Percentiles rank a stretch among this genome's conserved stretches.
Conservation (phyloP, 495 filamentous ascomycete species). For the Penicillium nucicola region DNA sequence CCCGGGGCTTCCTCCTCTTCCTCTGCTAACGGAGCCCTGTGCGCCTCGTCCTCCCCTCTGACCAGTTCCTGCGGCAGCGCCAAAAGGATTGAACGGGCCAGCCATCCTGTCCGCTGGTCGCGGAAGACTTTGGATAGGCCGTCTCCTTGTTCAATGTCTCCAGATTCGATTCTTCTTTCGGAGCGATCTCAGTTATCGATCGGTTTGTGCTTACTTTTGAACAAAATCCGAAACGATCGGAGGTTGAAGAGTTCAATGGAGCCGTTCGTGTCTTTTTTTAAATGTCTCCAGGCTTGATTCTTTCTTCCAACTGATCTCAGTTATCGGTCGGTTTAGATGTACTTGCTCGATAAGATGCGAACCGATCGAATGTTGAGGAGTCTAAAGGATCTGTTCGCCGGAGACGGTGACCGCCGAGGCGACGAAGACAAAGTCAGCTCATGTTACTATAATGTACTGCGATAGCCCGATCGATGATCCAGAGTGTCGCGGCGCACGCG, state of each 20-base stretch:
- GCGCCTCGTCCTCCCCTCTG: slow-evolving; percentile 24
- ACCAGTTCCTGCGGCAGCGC: slow-evolving; percentile 12
- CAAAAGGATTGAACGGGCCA: slow-evolving; percentile 34
- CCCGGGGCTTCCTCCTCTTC: slow-evolving; percentile 25
- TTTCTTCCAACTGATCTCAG: not conserved
- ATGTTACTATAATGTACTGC: slow-evolving; percentile 8
- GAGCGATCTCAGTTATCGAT: not conserved
- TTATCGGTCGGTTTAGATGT: not conserved
- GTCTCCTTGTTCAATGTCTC: slow-evolving; percentile 1
- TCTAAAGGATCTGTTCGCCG: slow-evolving; percentile 5
- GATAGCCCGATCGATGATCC: not conserved
- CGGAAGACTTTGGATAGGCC: slow-evolving; percentile 16
- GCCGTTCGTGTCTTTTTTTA: slow-evolving; percentile 5
- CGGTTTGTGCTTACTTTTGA: not conserved
- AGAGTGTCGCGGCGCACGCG: not conserved
- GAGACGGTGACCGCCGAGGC: slow-evolving; percentile 15
- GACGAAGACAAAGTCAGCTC: slow-evolving; percentile 16
- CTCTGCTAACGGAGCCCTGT: slow-evolving; percentile 18
- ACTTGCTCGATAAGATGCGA: not conserved
- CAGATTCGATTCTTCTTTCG: not conserved
- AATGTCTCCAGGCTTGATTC: not conserved
- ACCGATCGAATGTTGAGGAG: not conserved
- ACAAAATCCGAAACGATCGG: not conserved
- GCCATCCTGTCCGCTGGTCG: slow-evolving; percentile 38
- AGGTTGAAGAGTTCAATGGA: not conserved